Percentiles rank a stretch among this genome's conserved stretches.
phyloP scores from a whole-genome alignment of 805 yeast genomes.

The Starmera quercuum region DNA sequence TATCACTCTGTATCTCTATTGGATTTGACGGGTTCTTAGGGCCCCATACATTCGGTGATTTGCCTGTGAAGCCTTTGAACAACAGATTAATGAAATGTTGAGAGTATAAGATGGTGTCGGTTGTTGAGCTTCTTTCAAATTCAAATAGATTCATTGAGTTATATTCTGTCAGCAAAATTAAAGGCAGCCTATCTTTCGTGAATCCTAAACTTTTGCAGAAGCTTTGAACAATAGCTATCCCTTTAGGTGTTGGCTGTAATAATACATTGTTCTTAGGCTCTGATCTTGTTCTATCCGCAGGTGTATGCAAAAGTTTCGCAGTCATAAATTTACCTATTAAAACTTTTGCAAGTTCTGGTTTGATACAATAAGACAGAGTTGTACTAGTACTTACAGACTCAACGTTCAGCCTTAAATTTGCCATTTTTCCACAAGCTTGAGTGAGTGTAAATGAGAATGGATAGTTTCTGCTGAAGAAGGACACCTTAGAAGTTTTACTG shows the following conservation, averaged over 20 bases:
- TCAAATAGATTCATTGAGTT: slow-evolving; percentile 66
- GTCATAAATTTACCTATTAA: slow-evolving; percentile 45
- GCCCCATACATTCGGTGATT: slow-evolving; percentile 62
- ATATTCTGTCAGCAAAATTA: slow-evolving; percentile 44
- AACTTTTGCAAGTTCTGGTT: slow-evolving; percentile 37
- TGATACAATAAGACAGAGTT: slow-evolving; percentile 46
- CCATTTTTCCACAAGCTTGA: slow-evolving; percentile 48
- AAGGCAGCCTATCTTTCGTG: slow-evolving; percentile 28
- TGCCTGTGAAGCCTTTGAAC: slow-evolving; percentile 58
- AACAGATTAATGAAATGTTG: slow-evolving; percentile 58
- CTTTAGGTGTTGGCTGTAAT: slow-evolving; percentile 89
- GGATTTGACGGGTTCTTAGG: slow-evolving; percentile 45
- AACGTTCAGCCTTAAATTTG: slow-evolving; percentile 36
- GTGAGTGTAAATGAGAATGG: slow-evolving; percentile 47
- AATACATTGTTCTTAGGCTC: slow-evolving; percentile 33
- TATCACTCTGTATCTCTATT: slow-evolving; percentile 29
- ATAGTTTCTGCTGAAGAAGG: slow-evolving; percentile 24
- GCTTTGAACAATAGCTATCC: slow-evolving; percentile 59
- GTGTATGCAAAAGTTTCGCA: slow-evolving; percentile 64
- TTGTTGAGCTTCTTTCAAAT: slow-evolving; percentile 54
- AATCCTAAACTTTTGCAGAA: slow-evolving; percentile 55
- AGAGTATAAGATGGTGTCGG: slow-evolving; percentile 56
- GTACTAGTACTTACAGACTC: slow-evolving; percentile 44
- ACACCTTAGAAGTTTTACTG: slow-evolving; percentile 17
- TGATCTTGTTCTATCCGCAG: slow-evolving; percentile 60